A percentile compares a stretch with the other conserved stretches of the same genome.
phyloP scores from a whole-genome alignment of 2,329 filamentous ascomycete species.

The Phialocephala sp. region DNA sequence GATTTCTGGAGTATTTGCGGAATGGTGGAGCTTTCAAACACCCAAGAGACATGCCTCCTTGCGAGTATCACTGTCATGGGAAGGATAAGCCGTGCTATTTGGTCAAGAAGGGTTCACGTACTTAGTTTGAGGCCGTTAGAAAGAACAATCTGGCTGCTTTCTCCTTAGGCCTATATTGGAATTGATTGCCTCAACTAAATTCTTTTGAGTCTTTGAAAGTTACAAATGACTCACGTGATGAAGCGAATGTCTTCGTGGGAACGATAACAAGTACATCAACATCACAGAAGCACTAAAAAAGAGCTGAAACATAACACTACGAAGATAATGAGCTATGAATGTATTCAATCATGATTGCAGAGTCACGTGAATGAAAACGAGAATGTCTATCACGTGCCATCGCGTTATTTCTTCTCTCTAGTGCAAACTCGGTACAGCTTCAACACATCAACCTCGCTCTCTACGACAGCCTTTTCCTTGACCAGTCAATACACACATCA shows the following conservation, averaged over 20 bases:
- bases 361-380: no score
- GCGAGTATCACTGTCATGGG: background rate
- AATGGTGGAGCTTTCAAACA: background rate
- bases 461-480: conserved; percentile 30
- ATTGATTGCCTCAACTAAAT: background rate
- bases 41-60: background rate
- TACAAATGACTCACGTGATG: no score
- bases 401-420: background rate
- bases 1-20: background rate
- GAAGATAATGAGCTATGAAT: no score
- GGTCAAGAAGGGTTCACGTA: background rate
- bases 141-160: background rate
- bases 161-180: background rate
- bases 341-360: no score
- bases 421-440: background rate
- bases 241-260: no score
- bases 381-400: background rate
- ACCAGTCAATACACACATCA: conserved; percentile 49
- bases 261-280: no score
- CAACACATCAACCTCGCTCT: background rate
- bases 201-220: no score
- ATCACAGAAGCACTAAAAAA: no score
- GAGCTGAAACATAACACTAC: no score
- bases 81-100: background rate
- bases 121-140: background rate